These are phyloP conservation scores for Populus trichocarpa DNA, from an alignment of 441 rosid species.

Conservation along the genomic window DNA sequence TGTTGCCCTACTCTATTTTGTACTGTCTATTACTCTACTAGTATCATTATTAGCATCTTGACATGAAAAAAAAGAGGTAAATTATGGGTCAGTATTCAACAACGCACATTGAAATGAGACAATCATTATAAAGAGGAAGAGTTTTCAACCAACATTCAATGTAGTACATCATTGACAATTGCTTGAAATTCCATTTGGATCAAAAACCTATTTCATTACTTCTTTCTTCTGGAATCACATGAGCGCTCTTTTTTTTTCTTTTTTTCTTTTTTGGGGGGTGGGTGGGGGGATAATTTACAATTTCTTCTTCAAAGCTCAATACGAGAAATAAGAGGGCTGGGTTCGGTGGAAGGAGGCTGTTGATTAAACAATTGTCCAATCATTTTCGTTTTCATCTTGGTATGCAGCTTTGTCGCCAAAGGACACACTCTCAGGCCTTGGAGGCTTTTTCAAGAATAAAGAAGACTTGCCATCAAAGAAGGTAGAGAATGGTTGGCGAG, in stretches of 20 bases:
- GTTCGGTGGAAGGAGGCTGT: background rate
- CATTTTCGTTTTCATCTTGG: constrained; percentile 38
- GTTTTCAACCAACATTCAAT: background rate
- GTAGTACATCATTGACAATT: background rate
- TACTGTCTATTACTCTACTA: background rate
- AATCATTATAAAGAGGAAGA: background rate
- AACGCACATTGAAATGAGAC: background rate
- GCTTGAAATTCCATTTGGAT: background rate
- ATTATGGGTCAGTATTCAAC: background rate
- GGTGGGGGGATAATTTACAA: background rate
- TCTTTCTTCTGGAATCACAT: background rate
- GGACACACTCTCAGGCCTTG: constrained; percentile 37
- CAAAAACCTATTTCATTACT: background rate
- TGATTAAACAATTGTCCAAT: constrained; percentile 43
- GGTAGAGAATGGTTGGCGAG: constrained; percentile 49
- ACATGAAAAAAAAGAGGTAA: background rate
- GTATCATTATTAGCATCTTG: background rate
- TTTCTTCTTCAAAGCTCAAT: background rate
- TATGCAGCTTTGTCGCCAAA: constrained; percentile 7
- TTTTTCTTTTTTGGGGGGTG: background rate
- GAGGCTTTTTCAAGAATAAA: constrained; percentile 54
- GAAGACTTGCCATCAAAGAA: constrained; percentile 68
- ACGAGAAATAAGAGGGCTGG: background rate
- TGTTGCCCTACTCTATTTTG: background rate
- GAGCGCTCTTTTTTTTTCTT: background rate